phyloP scores from a whole-genome alignment of 1,284 basidiomycete species.

The Naganishia liquefaciens region DNA sequence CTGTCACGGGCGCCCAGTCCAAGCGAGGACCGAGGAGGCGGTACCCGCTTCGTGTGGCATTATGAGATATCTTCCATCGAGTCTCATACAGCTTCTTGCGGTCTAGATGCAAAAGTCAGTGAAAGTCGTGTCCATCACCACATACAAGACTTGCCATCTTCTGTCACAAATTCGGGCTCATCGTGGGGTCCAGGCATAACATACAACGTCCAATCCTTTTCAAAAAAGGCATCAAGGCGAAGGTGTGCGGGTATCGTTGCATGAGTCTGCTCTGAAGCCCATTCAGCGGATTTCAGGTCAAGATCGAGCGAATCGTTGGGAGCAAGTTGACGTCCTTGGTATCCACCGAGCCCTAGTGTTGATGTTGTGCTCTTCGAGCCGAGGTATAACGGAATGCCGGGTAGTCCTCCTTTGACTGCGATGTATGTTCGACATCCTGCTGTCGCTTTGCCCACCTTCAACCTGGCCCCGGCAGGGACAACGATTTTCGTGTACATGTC shows the following conservation, averaged over 20 bases:
- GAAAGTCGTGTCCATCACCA: conserved; percentile 56
- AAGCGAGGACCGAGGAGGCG: conserved; percentile 57
- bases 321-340: conserved; percentile 58
- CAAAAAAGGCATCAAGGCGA: conserved; percentile 37
- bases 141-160: conserved; percentile 53
- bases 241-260: conserved; percentile 34
- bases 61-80: conserved; percentile 45
- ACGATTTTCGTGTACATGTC: conserved; percentile 60
- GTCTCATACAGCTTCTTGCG: conserved; percentile 43
- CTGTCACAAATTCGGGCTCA: conserved; percentile 62
- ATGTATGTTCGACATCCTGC: conserved; percentile 62
- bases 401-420: conserved; percentile 64
- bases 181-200: conserved; percentile 67
- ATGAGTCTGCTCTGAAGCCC: conserved; percentile 47
- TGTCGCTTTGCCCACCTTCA: conserved; percentile 44
- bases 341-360: conserved; percentile 44
- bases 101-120: conserved; percentile 30
- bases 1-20: conserved; percentile 60
- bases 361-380: conserved; percentile 56
- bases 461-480: conserved; percentile 57
- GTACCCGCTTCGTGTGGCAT: conserved; percentile 50
- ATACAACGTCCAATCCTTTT: conserved; percentile 59
- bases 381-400: conserved; percentile 60
- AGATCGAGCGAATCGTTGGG: conserved; percentile 56
- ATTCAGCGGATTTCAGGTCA: conserved; percentile 56